These are phyloP conservation scores for Biscutella auriculata DNA, from an alignment of 441 rosid species.

Conservation along the genomic window DNA sequence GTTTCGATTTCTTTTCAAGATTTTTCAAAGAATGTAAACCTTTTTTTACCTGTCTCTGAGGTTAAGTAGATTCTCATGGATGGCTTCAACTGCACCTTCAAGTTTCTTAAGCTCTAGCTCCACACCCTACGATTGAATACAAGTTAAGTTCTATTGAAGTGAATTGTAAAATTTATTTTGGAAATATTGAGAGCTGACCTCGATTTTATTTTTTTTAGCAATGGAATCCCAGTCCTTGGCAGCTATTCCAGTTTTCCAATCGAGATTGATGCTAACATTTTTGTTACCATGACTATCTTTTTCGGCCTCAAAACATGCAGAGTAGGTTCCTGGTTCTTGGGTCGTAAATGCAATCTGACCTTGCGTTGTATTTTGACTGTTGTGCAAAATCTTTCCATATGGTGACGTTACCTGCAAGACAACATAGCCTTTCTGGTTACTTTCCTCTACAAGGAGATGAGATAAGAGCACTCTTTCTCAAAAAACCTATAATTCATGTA, in stretches of 20 bases:
- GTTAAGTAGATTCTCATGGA: conserved; percentile 56
- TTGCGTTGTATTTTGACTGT: conserved; percentile 49
- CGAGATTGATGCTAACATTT: conserved; percentile 57
- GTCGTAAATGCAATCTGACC: conserved; percentile 90
- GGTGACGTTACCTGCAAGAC: conserved; percentile 71
- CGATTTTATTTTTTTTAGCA: conserved; percentile 81
- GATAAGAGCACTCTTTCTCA: background rate
- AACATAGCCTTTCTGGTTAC: background rate
- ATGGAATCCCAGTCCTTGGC: conserved; percentile 96
- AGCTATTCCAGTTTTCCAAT: conserved; percentile 88
- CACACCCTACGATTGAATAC: no score
- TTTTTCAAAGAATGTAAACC: background rate
- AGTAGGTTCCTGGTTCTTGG: conserved; percentile 66
- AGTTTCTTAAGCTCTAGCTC: conserved; percentile 85
- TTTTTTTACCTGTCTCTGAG: conserved; percentile 47
- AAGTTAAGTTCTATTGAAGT: no score
- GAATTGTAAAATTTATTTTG: no score
- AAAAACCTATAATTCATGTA: background rate
- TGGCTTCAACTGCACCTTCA: conserved; percentile 64
- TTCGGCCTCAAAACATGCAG: conserved; percentile 64
- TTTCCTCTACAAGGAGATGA: background rate
- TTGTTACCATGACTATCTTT: conserved; percentile 26
- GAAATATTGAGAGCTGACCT: conserved; percentile 39
- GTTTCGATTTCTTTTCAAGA: background rate
- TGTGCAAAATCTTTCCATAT: conserved; percentile 59